Conservation (phyloP, 306 rosid species). For the Calophaca sinica region DNA sequence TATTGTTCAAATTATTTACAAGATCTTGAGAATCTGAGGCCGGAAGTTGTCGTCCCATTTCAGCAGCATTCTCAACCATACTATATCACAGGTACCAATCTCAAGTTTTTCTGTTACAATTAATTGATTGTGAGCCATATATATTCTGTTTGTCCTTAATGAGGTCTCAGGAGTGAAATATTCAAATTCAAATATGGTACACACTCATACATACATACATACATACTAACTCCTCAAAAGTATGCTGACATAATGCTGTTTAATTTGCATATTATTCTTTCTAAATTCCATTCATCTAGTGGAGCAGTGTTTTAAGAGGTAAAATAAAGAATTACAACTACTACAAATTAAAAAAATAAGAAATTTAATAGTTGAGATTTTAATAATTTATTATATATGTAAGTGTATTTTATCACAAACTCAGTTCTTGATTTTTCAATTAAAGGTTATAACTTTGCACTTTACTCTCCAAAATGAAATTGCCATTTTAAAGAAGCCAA, state of each 20-base stretch:
- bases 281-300: not conserved
- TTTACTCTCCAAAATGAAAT: not conserved
- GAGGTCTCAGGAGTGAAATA: too few relatives aligned
- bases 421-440: not conserved
- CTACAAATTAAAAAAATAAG: too few relatives aligned
- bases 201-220: too few relatives aligned
- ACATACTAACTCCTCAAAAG: too few relatives aligned
- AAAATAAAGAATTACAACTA: not conserved
- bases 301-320: not conserved
- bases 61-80: slow-evolving; percentile 55
- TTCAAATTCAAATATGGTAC: too few relatives aligned
- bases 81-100: slow-evolving; percentile 56
- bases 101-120: not conserved
- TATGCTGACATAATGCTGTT: not conserved
- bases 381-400: too few relatives aligned
- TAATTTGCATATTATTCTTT: not conserved
- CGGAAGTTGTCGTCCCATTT: slow-evolving; percentile 49
- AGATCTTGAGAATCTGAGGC: slow-evolving; percentile 47
- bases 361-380: too few relatives aligned
- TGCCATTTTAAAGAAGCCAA: not conserved
- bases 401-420: not conserved
- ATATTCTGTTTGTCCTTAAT: too few relatives aligned
- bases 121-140: not conserved
- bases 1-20: slow-evolving; percentile 51
- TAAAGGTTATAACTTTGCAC: not conserved